phyloP scores from a whole-genome alignment of 495 filamentous ascomycete genomes.

The Xylaria curta region DNA sequence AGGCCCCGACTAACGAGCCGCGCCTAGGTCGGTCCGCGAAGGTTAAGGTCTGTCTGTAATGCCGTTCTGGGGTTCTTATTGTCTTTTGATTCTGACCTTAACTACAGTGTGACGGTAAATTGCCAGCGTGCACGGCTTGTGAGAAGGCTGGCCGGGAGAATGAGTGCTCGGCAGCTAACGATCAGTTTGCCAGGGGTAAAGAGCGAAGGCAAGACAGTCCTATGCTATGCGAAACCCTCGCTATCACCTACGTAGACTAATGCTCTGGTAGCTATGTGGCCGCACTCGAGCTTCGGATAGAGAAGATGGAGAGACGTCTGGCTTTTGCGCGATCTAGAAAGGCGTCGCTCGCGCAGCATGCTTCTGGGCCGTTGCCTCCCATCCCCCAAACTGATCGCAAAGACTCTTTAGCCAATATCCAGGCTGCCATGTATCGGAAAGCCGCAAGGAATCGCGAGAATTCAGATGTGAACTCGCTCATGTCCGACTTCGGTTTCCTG shows the following conservation, averaged over 20 bases:
- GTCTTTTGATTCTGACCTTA: slow-evolving; percentile 24
- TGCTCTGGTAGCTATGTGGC: slow-evolving; percentile 75
- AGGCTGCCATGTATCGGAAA: slow-evolving; percentile 65
- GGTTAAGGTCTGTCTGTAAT: slow-evolving; percentile 66
- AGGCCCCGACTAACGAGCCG: slow-evolving; percentile 7
- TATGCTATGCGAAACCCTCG: not conserved
- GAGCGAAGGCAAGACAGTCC: slow-evolving; percentile 68
- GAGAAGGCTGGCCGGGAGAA: slow-evolving; percentile 80
- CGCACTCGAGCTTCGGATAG: slow-evolving; percentile 84
- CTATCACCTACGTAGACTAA: slow-evolving; percentile 26
- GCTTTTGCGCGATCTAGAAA: slow-evolving; percentile 65
- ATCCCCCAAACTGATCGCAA: slow-evolving; percentile 55
- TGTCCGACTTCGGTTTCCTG: slow-evolving; percentile 84
- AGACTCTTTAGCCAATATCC: slow-evolving; percentile 64
- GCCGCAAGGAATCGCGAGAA: slow-evolving; percentile 66
- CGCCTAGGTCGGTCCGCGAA: slow-evolving; percentile 75
- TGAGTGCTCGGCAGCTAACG: slow-evolving; percentile 91
- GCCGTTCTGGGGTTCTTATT: not conserved
- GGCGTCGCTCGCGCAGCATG: slow-evolving; percentile 58
- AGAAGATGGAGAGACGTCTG: slow-evolving; percentile 79
- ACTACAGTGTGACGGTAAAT: slow-evolving; percentile 82
- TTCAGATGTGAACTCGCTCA: slow-evolving; percentile 77
- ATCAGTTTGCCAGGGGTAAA: slow-evolving; percentile 92
- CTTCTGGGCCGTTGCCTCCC: slow-evolving; percentile 48
- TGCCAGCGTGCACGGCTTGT: slow-evolving; percentile 91